A percentile compares a stretch with the other conserved stretches of the same genome.
Conservation (phyloP, 352 stramenopile species). For the Pseudoperonospora humuli region DNA sequence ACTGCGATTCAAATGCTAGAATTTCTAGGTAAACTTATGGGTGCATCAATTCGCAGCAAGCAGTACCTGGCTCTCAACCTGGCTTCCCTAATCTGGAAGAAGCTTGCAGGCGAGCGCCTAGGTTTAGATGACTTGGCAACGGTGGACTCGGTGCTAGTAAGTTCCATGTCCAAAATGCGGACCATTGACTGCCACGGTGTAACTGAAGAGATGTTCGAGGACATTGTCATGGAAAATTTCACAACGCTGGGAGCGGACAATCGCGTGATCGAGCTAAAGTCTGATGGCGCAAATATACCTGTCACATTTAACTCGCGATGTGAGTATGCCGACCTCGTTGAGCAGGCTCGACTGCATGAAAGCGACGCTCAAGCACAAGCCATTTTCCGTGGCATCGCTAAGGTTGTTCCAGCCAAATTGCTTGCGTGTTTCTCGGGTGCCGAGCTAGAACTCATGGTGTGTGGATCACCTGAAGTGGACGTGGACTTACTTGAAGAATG, state of each 20-base stretch:
- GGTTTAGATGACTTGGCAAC: constrained; percentile 73
- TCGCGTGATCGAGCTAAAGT: constrained; percentile 61
- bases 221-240: no score
- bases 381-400: constrained; percentile 55
- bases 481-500: constrained; percentile 72
- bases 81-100: constrained; percentile 86
- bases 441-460: constrained; percentile 82
- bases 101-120: constrained; percentile 66
- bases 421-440: constrained; percentile 74
- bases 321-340: constrained; percentile 77
- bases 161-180: no score
- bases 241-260: constrained; percentile 85
- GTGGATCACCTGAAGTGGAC: constrained; percentile 73
- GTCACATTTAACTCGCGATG: constrained; percentile 76
- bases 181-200: constrained; percentile 71
- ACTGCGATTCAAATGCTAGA: constrained; percentile 81
- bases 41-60: constrained; percentile 77
- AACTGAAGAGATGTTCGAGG: no score
- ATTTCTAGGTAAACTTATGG: constrained; percentile 91
- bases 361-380: constrained; percentile 46
- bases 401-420: constrained; percentile 65
- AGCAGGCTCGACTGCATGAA: constrained; percentile 73
- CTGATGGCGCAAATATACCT: constrained; percentile 42
- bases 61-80: constrained; percentile 86
- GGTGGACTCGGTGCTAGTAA: no score